These are phyloP conservation scores for Cladophialophora chaetospira DNA, from an alignment of 2,329 filamentous ascomycete genomes.

Conservation along the genomic window DNA sequence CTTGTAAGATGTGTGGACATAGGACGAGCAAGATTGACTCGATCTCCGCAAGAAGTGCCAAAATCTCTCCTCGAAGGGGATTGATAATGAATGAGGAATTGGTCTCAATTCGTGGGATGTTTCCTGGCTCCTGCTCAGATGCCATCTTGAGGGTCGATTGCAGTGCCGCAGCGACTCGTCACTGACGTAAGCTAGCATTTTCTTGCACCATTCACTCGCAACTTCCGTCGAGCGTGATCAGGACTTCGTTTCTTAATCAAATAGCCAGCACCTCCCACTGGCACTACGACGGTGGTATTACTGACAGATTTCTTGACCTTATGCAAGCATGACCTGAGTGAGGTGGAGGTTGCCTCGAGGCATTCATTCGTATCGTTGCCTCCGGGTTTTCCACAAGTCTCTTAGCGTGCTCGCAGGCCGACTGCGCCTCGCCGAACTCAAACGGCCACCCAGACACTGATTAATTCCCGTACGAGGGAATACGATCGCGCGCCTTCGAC, in stretches of 20 bases:
- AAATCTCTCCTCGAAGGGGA: background rate
- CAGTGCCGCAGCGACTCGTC: no score
- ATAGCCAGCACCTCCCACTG: background rate
- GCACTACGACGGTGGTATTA: constrained; percentile 12
- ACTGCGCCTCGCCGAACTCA: constrained; percentile 1
- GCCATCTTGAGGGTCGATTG: background rate
- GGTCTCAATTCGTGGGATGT: constrained; percentile 2
- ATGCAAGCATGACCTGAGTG: constrained; percentile 30
- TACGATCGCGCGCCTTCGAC: constrained; percentile 16
- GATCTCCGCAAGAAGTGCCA: background rate
- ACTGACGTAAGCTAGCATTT: constrained; percentile 7
- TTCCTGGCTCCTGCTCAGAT: background rate
- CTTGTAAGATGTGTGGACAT: constrained; percentile 12
- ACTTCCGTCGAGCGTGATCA: background rate
- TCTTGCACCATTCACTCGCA: background rate
- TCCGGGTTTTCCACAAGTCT: no score
- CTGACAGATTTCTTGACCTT: constrained; percentile 17
- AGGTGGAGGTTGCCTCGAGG: background rate
- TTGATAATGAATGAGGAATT: constrained; percentile 13
- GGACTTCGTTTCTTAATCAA: no score
- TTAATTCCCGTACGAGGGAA: constrained; percentile 18
- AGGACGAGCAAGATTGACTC: background rate
- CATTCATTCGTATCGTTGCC: background rate
- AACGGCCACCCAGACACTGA: constrained; percentile 6
- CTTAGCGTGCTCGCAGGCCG: constrained; percentile 29